These are phyloP conservation scores for Arthrobotrys sinensis DNA, from an alignment of 2,329 filamentous ascomycete species.

Conservation along the genomic window DNA sequence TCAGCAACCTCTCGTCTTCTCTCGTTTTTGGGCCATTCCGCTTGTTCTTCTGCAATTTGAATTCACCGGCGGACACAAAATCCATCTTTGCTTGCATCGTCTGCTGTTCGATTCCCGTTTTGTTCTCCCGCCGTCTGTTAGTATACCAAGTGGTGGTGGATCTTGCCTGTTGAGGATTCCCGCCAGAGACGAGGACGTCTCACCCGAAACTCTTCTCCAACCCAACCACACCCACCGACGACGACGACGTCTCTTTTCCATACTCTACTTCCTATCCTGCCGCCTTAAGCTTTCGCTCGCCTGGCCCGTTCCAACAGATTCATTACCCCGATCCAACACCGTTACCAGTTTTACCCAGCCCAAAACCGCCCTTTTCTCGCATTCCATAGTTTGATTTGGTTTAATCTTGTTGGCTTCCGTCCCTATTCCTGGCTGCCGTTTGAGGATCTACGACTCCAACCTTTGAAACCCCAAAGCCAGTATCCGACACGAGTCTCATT, in stretches of 20 bases:
- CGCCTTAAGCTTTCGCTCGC: conserved; percentile 11
- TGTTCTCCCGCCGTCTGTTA: conserved; percentile 10
- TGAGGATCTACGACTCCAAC: conserved; percentile 39
- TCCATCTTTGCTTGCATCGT: conserved; percentile 19
- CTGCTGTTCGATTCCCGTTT: conserved; percentile 1
- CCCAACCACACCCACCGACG: conserved; percentile 33
- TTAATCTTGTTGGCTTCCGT: conserved; percentile 36
- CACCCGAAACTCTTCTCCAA: conserved; percentile 53
- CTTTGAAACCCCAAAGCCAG: conserved; percentile 49
- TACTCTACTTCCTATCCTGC: background rate
- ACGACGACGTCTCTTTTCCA: conserved; percentile 27
- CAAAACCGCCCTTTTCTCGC: conserved; percentile 18
- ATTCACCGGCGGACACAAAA: conserved; percentile 42
- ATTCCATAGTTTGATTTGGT: conserved; percentile 12
- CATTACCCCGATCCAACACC: background rate
- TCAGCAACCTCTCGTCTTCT: conserved; percentile 40
- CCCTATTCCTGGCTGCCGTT: conserved; percentile 32
- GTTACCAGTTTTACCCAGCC: conserved; percentile 28
- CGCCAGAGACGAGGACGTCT: conserved; percentile 36
- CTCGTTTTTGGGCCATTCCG: conserved; percentile 10
- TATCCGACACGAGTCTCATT: conserved; percentile 59
- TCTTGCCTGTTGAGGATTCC: conserved; percentile 60
- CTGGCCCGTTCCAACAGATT: conserved; percentile 33
- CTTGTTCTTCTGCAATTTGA: background rate
- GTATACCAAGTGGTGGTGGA: conserved; percentile 29